phyloP scores from a whole-genome alignment of 441 rosid species.

The Breynia disticha region DNA sequence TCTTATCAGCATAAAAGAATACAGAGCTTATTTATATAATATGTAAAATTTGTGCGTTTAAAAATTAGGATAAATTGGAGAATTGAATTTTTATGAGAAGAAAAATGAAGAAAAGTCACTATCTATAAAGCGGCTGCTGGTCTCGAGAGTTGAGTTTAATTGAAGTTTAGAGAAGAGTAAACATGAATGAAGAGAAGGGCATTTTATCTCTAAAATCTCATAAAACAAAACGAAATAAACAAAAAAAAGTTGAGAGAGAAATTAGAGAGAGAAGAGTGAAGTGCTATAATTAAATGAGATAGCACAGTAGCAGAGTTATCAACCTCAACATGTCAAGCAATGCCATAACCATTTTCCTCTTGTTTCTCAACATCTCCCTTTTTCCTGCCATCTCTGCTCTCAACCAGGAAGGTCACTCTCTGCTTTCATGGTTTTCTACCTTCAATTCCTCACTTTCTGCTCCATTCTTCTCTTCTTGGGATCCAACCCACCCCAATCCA shows the following conservation, averaged over 20 bases:
- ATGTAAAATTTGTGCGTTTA: too few relatives aligned
- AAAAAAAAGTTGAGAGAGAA: constrained; percentile 5
- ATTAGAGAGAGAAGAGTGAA: constrained; percentile 6
- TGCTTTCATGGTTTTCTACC: constrained; percentile 65
- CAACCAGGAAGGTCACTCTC: constrained; percentile 60
- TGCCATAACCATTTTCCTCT: constrained; percentile 32
- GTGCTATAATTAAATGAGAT: constrained; percentile 17
- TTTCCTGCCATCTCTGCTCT: constrained; percentile 37
- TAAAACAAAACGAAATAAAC: background rate
- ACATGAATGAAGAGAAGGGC: too few relatives aligned
- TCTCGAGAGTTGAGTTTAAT: too few relatives aligned
- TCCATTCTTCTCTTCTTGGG: constrained; percentile 57
- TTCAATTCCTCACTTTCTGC: constrained; percentile 43
- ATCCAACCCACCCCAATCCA: constrained; percentile 42
- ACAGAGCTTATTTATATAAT: too few relatives aligned
- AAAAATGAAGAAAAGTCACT: too few relatives aligned
- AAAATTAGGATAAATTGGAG: too few relatives aligned
- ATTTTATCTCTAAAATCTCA: constrained; percentile 5
- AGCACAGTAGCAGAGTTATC: constrained; percentile 30
- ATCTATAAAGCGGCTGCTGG: too few relatives aligned
- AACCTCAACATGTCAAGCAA: constrained; percentile 41
- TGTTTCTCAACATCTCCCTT: constrained; percentile 34
- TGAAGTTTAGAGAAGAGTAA: too few relatives aligned
- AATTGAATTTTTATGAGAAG: too few relatives aligned
- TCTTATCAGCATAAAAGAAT: too few relatives aligned